Evolutionary conservation across 768 basidiomycete genomes (phyloP), one percentile per base, ranked within the genome.

Genomic region (Hydnomerulius pinastri): DNA sequence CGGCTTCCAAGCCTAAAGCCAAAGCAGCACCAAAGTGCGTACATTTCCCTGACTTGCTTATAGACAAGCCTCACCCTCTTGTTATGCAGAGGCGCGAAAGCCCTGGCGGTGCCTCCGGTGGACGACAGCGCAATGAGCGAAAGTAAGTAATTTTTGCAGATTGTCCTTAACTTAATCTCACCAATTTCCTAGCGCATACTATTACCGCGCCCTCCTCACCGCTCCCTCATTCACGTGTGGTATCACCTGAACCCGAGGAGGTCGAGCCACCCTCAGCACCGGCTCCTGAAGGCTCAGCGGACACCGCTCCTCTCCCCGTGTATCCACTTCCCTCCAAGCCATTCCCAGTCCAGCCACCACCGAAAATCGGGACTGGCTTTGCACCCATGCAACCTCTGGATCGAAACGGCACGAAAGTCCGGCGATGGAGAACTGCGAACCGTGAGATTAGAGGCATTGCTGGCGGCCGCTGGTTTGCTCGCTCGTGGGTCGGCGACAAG

Each of bases 251-350:
- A 41, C 77, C 76, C 30, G 82, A 82, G 50, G 66, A 62, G 23
- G 47, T 60, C 13, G 61, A 64, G 33, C 60, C 53, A 0, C 64
- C 54, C 20, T 59, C 54, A 8, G 71, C 69, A 7, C 68, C 74
- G 33, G 65, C 32, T 24, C 48, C 58, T 8, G 54, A 71, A 57
- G 65, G 56, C 50, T 64, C 68, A 15, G 66, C 76, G 45, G 80
- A 87, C 44, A 79, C 71, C 45, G 72, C 78, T 17, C 79, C 88
- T 1, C 74, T 87, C 2, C 90, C 90, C 3, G 68, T 84, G 24
- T 92, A 90, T 55, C 87, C 90, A 1, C 77, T 91, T 20, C 89
- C 90, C 11, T 78, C 83, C n/a, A 90, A 87, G 66, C 87, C 89
- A 1, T 90, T 90, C 71, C 83, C 87, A 0, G 90, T 92, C 11